phyloP scores from a whole-genome alignment of 768 basidiomycete species.

The Cubamyces sp. region DNA sequence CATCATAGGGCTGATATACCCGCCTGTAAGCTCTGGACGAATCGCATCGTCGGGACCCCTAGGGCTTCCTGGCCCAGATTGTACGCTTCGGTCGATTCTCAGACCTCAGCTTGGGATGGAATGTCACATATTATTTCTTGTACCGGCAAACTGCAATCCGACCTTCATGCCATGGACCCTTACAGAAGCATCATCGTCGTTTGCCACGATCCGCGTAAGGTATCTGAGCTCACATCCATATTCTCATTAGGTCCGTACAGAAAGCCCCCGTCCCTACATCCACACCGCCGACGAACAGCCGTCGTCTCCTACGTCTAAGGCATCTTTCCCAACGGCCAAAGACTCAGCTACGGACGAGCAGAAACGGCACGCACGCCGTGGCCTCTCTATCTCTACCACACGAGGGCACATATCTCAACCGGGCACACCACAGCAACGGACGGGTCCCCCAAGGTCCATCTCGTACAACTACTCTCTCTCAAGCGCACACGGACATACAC shows the following conservation, averaged over 20 bases:
- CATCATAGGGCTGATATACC: too few species aligned
- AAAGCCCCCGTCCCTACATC: not conserved
- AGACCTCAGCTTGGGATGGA: too few species aligned
- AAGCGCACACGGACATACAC: slow-evolving; percentile 39
- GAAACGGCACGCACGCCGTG: slow-evolving; percentile 8
- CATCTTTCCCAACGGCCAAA: slow-evolving; percentile 7
- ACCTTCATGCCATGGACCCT: too few species aligned
- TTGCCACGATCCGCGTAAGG: too few species aligned
- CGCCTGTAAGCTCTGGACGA: too few species aligned
- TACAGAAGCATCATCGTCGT: too few species aligned
- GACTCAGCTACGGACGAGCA: slow-evolving; percentile 4
- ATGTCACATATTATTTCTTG: too few species aligned
- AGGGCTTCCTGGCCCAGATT: too few species aligned
- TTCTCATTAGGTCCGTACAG: not conserved
- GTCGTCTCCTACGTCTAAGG: slow-evolving; percentile 5
- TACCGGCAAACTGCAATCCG: too few species aligned
- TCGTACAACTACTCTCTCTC: slow-evolving; percentile 65
- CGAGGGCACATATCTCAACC: slow-evolving; percentile 17
- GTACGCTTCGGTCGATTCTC: too few species aligned
- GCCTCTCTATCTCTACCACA: slow-evolving; percentile 17
- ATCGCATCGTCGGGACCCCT: too few species aligned
- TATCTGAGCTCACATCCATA: too few species aligned
- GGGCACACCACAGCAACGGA: slow-evolving; percentile 62
- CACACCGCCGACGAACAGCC: not conserved
- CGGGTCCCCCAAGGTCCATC: slow-evolving; percentile 75